Conservation (phyloP, 1,139 yeast species). For the Yamadazyma epiphylla region DNA sequence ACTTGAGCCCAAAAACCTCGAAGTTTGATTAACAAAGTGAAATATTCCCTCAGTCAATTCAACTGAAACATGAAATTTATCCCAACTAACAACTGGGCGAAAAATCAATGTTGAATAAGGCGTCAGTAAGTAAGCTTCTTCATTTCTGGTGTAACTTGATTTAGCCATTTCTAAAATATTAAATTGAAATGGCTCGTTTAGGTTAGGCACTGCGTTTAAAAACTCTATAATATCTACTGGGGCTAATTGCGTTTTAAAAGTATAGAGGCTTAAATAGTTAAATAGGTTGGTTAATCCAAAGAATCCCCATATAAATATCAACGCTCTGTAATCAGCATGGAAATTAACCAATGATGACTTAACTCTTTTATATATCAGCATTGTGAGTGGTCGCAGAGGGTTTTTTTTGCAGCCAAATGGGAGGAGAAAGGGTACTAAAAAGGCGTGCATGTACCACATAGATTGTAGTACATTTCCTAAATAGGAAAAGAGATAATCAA, state of each 20-base stretch:
- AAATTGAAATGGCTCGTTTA: background rate
- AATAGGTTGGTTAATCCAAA: too few species aligned
- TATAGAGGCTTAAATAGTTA: slow-evolving; percentile 9
- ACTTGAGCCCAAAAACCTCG: background rate
- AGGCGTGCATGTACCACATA: too few species aligned
- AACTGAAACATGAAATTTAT: background rate
- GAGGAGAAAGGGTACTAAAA: too few species aligned
- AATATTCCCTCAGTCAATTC: background rate
- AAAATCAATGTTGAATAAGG: background rate
- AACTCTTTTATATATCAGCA: too few species aligned
- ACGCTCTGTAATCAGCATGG: too few species aligned
- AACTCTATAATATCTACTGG: slow-evolving; percentile 5
- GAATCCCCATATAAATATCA: too few species aligned
- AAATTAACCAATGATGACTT: too few species aligned
- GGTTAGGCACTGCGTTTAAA: background rate
- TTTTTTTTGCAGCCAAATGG: too few species aligned
- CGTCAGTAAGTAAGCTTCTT: slow-evolving; percentile 1
- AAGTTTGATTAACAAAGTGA: background rate
- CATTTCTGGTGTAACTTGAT: slow-evolving; percentile 5
- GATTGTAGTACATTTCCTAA: too few species aligned
- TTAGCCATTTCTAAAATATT: slow-evolving; percentile 3
- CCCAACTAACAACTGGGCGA: background rate
- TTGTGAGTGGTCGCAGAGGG: too few species aligned
- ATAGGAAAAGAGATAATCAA: too few species aligned
- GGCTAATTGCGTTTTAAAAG: slow-evolving; percentile 1